Evolutionary conservation across 2,329 filamentous ascomycete genomes (phyloP), one percentile per base, ranked within the genome.

Genomic region (Paecilomyces sp.): DNA sequence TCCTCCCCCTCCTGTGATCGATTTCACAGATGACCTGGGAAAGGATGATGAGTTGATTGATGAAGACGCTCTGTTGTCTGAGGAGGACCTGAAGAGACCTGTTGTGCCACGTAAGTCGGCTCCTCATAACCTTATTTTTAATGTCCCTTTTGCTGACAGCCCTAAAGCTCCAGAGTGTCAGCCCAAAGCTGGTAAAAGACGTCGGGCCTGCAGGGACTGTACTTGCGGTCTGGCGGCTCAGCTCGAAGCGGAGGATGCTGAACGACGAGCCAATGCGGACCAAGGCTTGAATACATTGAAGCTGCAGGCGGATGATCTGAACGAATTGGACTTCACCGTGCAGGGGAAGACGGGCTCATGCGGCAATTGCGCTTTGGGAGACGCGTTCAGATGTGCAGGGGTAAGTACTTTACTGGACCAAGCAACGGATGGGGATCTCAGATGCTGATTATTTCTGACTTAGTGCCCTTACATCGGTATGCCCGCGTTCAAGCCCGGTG

Each of bases 131-230:
- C 18, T 53, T 28, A 34, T 15, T 55, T 59, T 57, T 65, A 59
- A 36, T 47, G 15, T 24, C 52, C 18, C 52, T 57, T 31, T 33
- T 55, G 58, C 62, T 67, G 62, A 63, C 56, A 64, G 28, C 30
- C 33, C 52, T 59, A 13, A 59, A 90, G 92, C 94, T 57, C 84
- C 88, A 28, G 91, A 95, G 72, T 99, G 94, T 75, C 86, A 88
- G 61, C 92, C 93, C 55, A 91, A 94, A 77, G 83, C 88, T 53
- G 91, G 90, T 60, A 96, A 96, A 80, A 88, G 93, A 67, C 88
- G 93, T 58, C 88, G 92, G 63, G 92, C 94, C 60, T 99, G 94
- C 82, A 97, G 99, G 78, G 94, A 99, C 80, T 99, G 94, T 80
- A 93, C 90, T 8, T 99, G 94, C 72, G 94, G 94, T 56, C 85